Conservation (phyloP, 768 basidiomycete genomes). For the Termitomyces eurrhizus region DNA sequence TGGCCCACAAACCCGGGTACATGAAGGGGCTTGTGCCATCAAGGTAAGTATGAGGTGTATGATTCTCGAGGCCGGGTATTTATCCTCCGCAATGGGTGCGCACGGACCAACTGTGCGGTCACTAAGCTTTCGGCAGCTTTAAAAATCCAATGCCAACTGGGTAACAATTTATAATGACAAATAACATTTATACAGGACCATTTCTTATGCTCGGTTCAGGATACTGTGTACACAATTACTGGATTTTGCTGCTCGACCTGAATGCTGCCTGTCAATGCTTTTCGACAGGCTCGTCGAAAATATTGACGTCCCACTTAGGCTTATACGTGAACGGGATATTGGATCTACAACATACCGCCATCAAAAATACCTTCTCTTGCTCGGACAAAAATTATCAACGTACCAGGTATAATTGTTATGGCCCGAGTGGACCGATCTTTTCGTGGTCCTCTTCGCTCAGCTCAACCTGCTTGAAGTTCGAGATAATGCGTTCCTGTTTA, state of each 20-base stretch:
- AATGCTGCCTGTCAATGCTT: conserved; percentile 31
- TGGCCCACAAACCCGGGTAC: conserved; percentile 53
- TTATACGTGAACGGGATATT: conserved; percentile 63
- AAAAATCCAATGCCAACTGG: neutral
- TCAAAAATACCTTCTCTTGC: neutral
- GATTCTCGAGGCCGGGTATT: neutral
- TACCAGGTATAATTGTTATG: conserved; percentile 41
- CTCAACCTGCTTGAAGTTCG: conserved; percentile 75
- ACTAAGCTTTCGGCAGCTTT: too few species aligned
- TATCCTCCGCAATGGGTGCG: neutral
- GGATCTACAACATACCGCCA: conserved; percentile 32
- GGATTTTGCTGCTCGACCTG: conserved; percentile 27
- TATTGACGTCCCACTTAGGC: conserved; percentile 66
- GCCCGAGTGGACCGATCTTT: conserved; percentile 49
- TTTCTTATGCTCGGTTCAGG: neutral
- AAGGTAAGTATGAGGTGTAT: conserved; percentile 55
- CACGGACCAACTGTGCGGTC: neutral
- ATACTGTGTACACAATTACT: neutral
- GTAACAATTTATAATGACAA: neutral
- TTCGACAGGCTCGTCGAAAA: conserved; percentile 67
- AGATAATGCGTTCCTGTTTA: conserved; percentile 61
- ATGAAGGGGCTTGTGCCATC: conserved; percentile 59
- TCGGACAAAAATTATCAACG: neutral
- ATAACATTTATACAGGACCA: conserved; percentile 11
- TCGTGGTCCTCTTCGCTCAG: conserved; percentile 67